Evolutionary conservation across 345 rosid genomes (phyloP).

Genomic region (Citrus sp.): DNA sequence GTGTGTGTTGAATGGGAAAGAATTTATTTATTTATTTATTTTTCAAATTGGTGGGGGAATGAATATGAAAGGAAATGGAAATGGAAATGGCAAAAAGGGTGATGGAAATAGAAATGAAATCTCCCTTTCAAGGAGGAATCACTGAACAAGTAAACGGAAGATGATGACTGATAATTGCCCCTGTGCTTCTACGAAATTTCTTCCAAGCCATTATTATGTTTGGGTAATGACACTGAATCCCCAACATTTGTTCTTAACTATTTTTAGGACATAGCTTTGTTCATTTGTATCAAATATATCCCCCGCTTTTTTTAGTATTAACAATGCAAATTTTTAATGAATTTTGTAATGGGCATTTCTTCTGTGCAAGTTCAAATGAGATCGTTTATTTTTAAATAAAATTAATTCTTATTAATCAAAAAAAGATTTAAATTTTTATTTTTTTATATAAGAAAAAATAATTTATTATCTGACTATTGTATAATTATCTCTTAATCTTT

Average conservation of each 20-base stretch:
- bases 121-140: not conserved
- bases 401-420: too few relatives aligned
- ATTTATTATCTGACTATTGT: too few relatives aligned
- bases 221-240: not conserved
- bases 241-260: not conserved
- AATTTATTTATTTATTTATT: not conserved
- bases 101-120: not conserved
- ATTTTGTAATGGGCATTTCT: too few relatives aligned
- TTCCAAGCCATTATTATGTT: not conserved
- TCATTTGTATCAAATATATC: not conserved
- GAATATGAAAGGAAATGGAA: not conserved
- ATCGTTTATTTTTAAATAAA: too few relatives aligned
- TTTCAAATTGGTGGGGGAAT: not conserved
- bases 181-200: slow-evolving; percentile 17
- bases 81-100: not conserved
- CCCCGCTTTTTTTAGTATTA: not conserved
- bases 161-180: slow-evolving; percentile 9
- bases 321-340: not conserved
- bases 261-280: not conserved
- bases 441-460: too few relatives aligned
- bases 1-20: not conserved
- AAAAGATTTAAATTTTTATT: too few relatives aligned
- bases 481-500: too few relatives aligned
- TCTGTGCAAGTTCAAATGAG: too few relatives aligned
- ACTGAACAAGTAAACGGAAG: not conserved